phyloP scores from a whole-genome alignment of 1,284 basidiomycete genomes.

The Tilletia horrida region DNA sequence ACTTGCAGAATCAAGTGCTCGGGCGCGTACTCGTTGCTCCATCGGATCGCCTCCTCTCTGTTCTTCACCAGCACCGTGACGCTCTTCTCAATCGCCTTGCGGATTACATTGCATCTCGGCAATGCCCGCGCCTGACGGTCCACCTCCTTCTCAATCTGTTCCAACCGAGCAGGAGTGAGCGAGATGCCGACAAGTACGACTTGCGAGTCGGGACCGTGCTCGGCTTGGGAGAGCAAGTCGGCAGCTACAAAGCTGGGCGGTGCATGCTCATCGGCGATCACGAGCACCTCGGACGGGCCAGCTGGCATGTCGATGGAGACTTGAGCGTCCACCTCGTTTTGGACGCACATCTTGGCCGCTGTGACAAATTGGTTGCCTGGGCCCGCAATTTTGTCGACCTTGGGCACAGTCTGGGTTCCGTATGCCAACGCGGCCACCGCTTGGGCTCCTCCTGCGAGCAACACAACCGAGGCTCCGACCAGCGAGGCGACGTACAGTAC shows the following conservation, averaged over 20 bases:
- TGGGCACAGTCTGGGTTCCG: conserved; percentile 90
- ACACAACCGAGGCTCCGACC: conserved; percentile 55
- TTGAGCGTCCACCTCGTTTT: conserved; percentile 95
- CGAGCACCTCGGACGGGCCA: conserved; percentile 68
- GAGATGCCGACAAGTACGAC: conserved; percentile 84
- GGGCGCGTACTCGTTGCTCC: conserved; percentile 91
- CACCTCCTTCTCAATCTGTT: conserved; percentile 76
- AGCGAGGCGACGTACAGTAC: conserved; percentile 52
- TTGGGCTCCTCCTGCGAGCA: conserved; percentile 78
- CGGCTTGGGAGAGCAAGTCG: conserved; percentile 89
- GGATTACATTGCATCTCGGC: conserved; percentile 82
- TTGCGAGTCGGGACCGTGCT: conserved; percentile 96
- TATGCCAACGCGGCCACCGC: conserved; percentile 97
- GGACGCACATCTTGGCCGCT: conserved; percentile 97
- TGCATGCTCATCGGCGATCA: conserved; percentile 79
- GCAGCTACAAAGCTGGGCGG: conserved; percentile 90
- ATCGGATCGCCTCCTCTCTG: conserved; percentile 73
- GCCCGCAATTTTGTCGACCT: conserved; percentile 97
- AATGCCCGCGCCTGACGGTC: conserved; percentile 83
- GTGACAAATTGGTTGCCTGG: conserved; percentile 99
- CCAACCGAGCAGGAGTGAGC: conserved; percentile 66
- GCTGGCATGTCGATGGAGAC: conserved; percentile 99
- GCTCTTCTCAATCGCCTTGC: conserved; percentile 85
- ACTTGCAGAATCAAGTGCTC: conserved; percentile 61
- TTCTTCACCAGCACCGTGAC: conserved; percentile 74